Percentiles rank a stretch among this genome's conserved stretches.
phyloP scores from a whole-genome alignment of 1,139 yeast species.

The Nadsonia commutata region DNA sequence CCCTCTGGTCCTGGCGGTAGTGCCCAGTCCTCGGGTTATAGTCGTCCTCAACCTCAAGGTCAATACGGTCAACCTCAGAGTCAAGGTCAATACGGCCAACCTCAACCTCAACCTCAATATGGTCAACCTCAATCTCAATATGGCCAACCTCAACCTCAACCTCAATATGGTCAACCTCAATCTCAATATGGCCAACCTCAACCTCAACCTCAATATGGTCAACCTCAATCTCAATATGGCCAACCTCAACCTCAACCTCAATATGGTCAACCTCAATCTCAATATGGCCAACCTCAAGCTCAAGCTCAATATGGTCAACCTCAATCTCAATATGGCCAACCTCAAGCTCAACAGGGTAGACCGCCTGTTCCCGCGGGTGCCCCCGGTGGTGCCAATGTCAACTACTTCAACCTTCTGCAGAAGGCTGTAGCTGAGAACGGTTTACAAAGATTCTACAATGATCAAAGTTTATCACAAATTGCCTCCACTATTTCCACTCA shows the following conservation, averaged over 20 bases:
- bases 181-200: slow-evolving; percentile 9
- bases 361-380: slow-evolving; percentile 2
- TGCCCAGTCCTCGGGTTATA: background rate
- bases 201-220: slow-evolving; percentile 6
- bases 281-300: slow-evolving; percentile 1
- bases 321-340: slow-evolving; percentile 4
- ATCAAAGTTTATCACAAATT: slow-evolving; percentile 19
- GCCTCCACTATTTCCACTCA: slow-evolving; percentile 17
- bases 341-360: slow-evolving; percentile 1
- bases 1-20: slow-evolving; percentile 1
- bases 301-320: slow-evolving; percentile 9
- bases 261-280: slow-evolving; percentile 7
- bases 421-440: slow-evolving; percentile 20
- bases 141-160: slow-evolving; percentile 7
- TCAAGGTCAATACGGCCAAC: slow-evolving; percentile 7
- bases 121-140: slow-evolving; percentile 7
- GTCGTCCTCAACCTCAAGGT: slow-evolving; percentile 7
- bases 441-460: slow-evolving; percentile 20
- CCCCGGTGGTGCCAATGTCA: slow-evolving; percentile 6
- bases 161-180: slow-evolving; percentile 15
- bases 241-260: slow-evolving; percentile 8
- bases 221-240: slow-evolving; percentile 8
- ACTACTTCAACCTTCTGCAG: slow-evolving; percentile 13
- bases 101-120: slow-evolving; percentile 9
- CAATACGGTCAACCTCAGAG: slow-evolving; percentile 5